Evolutionary conservation across 768 basidiomycete species (phyloP).

Genomic region (Rhizopogon rudus): DNA sequence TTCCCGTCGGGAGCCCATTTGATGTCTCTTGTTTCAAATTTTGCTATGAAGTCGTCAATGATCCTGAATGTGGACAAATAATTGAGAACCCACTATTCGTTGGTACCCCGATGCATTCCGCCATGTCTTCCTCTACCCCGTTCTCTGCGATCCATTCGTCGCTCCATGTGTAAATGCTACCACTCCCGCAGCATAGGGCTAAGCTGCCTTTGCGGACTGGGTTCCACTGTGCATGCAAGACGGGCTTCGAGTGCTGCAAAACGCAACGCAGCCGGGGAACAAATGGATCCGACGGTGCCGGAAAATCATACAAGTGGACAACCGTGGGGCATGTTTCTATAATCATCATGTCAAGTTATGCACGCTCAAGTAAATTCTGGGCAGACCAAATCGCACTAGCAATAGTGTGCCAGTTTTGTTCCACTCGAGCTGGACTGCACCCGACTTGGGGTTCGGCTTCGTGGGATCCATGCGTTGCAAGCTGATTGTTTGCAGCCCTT

Average conservation of each 20-base stretch:
- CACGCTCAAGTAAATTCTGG: not conserved
- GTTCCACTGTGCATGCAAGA: slow-evolving; percentile 75
- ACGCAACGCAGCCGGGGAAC: slow-evolving; percentile 61
- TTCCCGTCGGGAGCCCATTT: slow-evolving; percentile 87
- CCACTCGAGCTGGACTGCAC: slow-evolving; percentile 73
- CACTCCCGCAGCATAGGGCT: slow-evolving; percentile 59
- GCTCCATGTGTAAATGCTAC: slow-evolving; percentile 74
- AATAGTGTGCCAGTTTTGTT: slow-evolving; percentile 72
- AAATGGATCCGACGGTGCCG: slow-evolving; percentile 52
- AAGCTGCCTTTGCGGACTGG: slow-evolving; percentile 74
- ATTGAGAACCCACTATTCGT: slow-evolving; percentile 50
- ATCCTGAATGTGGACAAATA: slow-evolving; percentile 5
- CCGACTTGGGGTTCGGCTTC: slow-evolving; percentile 62
- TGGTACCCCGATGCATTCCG: slow-evolving; percentile 88
- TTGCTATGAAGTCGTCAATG: slow-evolving; percentile 35
- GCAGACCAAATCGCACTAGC: slow-evolving; percentile 65
- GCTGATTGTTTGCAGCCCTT: slow-evolving; percentile 49
- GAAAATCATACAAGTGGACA: slow-evolving; percentile 71
- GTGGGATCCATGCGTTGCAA: slow-evolving; percentile 50
- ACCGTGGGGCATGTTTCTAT: slow-evolving; percentile 59
- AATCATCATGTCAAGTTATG: slow-evolving; percentile 6
- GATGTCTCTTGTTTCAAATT: slow-evolving; percentile 66
- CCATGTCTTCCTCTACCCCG: slow-evolving; percentile 66
- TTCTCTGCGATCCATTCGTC: slow-evolving; percentile 70
- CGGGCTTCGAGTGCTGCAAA: slow-evolving; percentile 57